Evolutionary conservation across 2,329 filamentous ascomycete species (phyloP).

Genomic region (Penicillium paneum): DNA sequence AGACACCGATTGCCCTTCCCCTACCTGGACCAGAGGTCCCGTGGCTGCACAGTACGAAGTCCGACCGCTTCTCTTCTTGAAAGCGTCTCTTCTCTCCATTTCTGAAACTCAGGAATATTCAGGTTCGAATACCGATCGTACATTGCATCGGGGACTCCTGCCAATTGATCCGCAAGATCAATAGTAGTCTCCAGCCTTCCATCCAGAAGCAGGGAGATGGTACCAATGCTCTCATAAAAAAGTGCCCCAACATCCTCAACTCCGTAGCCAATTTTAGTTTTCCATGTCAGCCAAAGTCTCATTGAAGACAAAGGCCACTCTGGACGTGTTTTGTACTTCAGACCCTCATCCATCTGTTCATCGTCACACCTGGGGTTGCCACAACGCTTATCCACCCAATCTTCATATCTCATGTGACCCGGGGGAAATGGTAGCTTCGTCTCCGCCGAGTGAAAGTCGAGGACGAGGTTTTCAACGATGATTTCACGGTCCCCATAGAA

Average conservation of each 20-base stretch:
- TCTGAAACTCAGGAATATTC: neutral
- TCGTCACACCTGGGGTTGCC: accelerated
- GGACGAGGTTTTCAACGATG: neutral
- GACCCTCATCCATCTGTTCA: neutral
- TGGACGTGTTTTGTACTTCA: neutral
- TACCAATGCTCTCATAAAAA: neutral
- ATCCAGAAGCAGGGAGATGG: neutral
- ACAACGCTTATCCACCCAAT: neutral
- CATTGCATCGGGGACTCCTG: neutral
- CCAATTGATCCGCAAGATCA: neutral
- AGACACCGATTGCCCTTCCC: neutral
- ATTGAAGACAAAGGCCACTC: neutral
- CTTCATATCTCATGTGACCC: neutral
- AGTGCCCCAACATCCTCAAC: neutral
- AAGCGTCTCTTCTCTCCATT: neutral
- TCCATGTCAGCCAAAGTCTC: accelerated
- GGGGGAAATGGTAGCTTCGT: neutral
- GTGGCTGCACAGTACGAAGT: neutral
- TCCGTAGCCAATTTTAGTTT: neutral
- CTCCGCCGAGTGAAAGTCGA: neutral
- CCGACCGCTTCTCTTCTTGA: no score
- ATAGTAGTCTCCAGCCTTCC: neutral
- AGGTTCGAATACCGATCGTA: no score
- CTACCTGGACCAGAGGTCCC: neutral
- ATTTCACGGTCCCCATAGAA: neutral